Base-by-base conservation (phyloP, 1,284 basidiomycete species). In the Trichosporon faecale region DNA sequence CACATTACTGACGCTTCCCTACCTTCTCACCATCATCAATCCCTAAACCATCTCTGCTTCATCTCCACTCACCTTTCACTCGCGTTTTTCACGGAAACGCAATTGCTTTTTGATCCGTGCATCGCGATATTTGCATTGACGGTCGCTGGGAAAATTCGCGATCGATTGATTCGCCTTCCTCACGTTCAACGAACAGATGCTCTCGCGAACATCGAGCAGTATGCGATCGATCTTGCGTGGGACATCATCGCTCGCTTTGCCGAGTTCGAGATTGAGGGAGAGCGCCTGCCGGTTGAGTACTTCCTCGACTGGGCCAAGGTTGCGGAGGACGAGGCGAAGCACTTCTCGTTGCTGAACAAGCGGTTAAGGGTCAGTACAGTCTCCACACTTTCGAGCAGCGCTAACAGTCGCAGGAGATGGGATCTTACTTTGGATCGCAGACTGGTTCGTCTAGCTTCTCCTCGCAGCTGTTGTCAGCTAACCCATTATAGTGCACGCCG, bases 141-240 rank as follows among this genome's bases (percentile, higher is more conserved):
- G 18, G 40, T 27, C n/a, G 3, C 21, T 23, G 0, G 23, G 18
- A 27, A 27, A 8, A 16, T 16, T 64, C 23, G 35, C 7, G 5
- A 9, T 14, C 37, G 37, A 16, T 12, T 12, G 4, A 9, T 14
- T 40, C 9, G n/a, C 49, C 21, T 52, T 52, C 49, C 18, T 37
- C 11, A 14, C 35, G 6, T n/a, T n/a, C 16, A 2, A n/a, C n/a
- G 49, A n/a, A 31, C 69, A 80, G 78, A 83, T 66, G 91, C 92
- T 1, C 85, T 95, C 4, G 93, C 93, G 0, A 94, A 94, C 79
- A 94, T 96, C 66, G 93, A 95, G 77, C 93, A 94, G 78, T 96
- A 92, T 91, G 93, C 93, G 0, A 91, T 92, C 70, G 91, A 93
- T 76, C 86, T 92, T 7, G 90, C 91, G 87, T 93, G 91, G 91